A percentile compares a stretch with the other conserved stretches of the same genome.
phyloP scores from a whole-genome alignment of 2,329 filamentous ascomycete genomes.

The Monilinia aucupariae region DNA sequence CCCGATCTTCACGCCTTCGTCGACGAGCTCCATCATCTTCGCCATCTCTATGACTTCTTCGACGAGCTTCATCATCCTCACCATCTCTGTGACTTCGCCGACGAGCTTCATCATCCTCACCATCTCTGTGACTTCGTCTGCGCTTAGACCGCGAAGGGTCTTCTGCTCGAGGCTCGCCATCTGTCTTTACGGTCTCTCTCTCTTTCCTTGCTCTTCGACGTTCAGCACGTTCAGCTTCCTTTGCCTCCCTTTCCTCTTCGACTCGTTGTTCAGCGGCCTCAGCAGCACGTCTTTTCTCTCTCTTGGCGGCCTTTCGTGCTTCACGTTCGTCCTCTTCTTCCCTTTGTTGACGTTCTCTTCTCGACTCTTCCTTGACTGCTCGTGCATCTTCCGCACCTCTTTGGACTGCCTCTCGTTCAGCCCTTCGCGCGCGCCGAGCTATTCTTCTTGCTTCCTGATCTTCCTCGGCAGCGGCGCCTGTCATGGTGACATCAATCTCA shows the following conservation, averaged over 20 bases:
- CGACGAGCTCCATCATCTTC: slow-evolving; percentile 52
- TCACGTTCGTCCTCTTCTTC: slow-evolving; percentile 58
- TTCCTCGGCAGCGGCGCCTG: slow-evolving; percentile 45
- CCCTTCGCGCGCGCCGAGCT: slow-evolving; percentile 54
- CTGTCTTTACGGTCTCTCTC: slow-evolving; percentile 39
- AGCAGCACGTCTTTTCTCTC: slow-evolving; percentile 43
- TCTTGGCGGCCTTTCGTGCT: slow-evolving; percentile 50
- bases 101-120: slow-evolving; percentile 50
- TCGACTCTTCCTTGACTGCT: slow-evolving; percentile 50
- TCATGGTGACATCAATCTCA: slow-evolving; percentile 40
- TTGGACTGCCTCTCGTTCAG: slow-evolving; percentile 48
- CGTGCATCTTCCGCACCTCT: slow-evolving; percentile 48
- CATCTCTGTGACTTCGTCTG: slow-evolving; percentile 44
- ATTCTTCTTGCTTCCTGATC: slow-evolving; percentile 58
- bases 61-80: slow-evolving; percentile 51
- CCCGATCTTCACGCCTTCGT: slow-evolving; percentile 49
- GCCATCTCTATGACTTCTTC: slow-evolving; percentile 43
- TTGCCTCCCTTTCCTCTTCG: slow-evolving; percentile 27
- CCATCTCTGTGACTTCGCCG: slow-evolving; percentile 43
- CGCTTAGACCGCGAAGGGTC: slow-evolving; percentile 42
- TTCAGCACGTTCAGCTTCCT: slow-evolving; percentile 43
- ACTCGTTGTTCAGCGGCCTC: slow-evolving; percentile 39
- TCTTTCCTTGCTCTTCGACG: slow-evolving; percentile 44
- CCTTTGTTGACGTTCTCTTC: slow-evolving; percentile 49
- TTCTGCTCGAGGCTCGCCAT: slow-evolving; percentile 43